phyloP scores from a whole-genome alignment of 2,329 filamentous ascomycete genomes.

The Akanthomyces dipterigenus region DNA sequence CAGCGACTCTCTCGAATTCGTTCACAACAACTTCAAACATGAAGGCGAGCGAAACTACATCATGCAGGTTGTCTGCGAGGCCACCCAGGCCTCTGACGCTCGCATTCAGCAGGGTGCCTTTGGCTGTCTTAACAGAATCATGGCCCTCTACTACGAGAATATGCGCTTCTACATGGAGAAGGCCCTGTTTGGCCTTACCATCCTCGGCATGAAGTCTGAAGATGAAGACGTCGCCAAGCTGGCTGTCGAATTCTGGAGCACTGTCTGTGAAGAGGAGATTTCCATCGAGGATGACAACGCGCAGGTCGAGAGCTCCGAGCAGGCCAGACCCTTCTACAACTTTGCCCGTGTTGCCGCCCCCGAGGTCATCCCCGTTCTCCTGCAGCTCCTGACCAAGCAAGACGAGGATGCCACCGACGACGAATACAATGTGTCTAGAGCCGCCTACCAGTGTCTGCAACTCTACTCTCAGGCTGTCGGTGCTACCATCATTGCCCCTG shows the following conservation, averaged over 20 bases:
- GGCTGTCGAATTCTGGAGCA: constrained; percentile 99
- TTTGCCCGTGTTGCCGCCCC: constrained; percentile 88
- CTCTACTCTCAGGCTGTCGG: constrained; percentile 91
- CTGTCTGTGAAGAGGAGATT: constrained; percentile 98
- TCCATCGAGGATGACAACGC: constrained; percentile 96
- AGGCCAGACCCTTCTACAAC: constrained; percentile 89
- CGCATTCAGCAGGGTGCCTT: constrained; percentile 95
- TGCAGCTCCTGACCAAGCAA: constrained; percentile 87
- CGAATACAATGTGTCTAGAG: constrained; percentile 94
- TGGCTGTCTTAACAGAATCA: constrained; percentile 96
- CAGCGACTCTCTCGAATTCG: constrained; percentile 94
- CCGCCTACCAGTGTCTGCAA: constrained; percentile 92
- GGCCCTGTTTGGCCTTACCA: constrained; percentile 93
- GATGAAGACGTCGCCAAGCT: constrained; percentile 98
- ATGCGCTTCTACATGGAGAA: constrained; percentile 99
- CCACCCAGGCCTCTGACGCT: constrained; percentile 85
- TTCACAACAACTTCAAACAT: constrained; percentile 97
- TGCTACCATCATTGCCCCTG: constrained; percentile 73
- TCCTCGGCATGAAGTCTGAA: constrained; percentile 95
- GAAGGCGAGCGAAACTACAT: constrained; percentile 99
- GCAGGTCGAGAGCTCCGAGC: constrained; percentile 65
- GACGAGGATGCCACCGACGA: constrained; percentile 95
- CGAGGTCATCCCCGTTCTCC: constrained; percentile 88
- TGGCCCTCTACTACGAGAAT: constrained; percentile 98
- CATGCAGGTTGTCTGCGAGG: constrained; percentile 99